A percentile compares a stretch with the other conserved stretches of the same genome.
These are phyloP conservation scores for Kwoniella shivajii DNA, from an alignment of 1,284 basidiomycete species.

Conservation along the genomic window DNA sequence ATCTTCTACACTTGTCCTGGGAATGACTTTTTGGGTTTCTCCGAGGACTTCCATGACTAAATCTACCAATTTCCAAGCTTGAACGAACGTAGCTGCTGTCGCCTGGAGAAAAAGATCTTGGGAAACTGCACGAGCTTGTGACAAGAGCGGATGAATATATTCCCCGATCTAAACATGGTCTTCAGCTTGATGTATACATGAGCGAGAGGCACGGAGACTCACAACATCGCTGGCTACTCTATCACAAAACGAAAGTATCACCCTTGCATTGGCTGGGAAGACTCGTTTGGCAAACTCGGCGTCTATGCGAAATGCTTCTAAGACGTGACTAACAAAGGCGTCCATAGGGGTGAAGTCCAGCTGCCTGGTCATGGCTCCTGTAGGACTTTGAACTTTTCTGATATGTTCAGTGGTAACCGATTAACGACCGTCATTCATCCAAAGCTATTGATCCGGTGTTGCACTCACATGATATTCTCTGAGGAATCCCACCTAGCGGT, in stretches of 20 bases:
- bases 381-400: conserved; percentile 36
- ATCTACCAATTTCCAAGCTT: conserved; percentile 84
- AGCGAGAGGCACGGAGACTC: conserved; percentile 14
- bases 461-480: conserved; percentile 77
- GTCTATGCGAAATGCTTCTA: conserved; percentile 69
- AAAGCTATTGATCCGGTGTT: neutral
- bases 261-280: conserved; percentile 68
- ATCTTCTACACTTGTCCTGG: conserved; percentile 67
- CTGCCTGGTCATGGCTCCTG: conserved; percentile 39
- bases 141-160: conserved; percentile 78
- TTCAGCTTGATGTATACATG: too few relatives aligned
- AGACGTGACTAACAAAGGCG: conserved; percentile 73
- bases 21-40: conserved; percentile 44
- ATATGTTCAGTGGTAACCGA: neutral
- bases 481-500: conserved; percentile 74
- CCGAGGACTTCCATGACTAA: conserved; percentile 60
- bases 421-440: neutral
- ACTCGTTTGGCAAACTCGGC: conserved; percentile 78
- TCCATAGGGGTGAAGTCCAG: conserved; percentile 93
- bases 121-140: conserved; percentile 73
- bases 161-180: conserved; percentile 80
- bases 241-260: conserved; percentile 48
- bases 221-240: conserved; percentile 50
- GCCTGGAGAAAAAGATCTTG: conserved; percentile 77
- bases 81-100: conserved; percentile 83